phyloP scores from a whole-genome alignment of 2,329 filamentous ascomycete genomes.

The Cytospora leucostoma region DNA sequence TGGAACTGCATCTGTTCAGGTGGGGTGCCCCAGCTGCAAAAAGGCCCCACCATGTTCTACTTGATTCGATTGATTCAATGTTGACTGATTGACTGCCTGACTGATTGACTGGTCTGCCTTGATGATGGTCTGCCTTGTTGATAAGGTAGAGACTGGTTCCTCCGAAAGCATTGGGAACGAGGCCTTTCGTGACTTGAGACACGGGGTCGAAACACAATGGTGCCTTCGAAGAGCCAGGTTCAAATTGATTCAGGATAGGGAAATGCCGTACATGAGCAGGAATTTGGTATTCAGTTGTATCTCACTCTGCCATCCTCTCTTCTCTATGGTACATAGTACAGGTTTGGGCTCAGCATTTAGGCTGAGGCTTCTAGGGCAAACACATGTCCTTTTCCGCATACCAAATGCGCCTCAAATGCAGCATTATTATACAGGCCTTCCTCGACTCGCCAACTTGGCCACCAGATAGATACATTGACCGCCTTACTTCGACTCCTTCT shows the following conservation, averaged over 20 bases:
- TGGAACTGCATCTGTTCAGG: background rate
- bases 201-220: background rate
- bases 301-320: too few relatives aligned
- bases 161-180: background rate
- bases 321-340: background rate
- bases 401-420: conserved; percentile 27
- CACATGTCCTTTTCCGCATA: conserved; percentile 2
- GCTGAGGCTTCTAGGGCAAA: background rate
- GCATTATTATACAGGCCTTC: conserved; percentile 30
- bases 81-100: too few relatives aligned
- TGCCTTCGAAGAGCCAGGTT: background rate
- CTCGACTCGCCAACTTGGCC: conserved; percentile 9
- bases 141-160: background rate
- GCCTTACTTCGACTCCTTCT: conserved; percentile 20
- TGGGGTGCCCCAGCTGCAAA: background rate
- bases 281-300: background rate
- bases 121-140: background rate
- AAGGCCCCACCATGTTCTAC: background rate
- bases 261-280: background rate
- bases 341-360: background rate
- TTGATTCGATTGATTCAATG: background rate
- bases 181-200: too few relatives aligned
- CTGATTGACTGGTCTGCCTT: background rate
- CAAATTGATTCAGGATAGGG: background rate
- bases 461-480: background rate